These are phyloP conservation scores for Skeletonema menzelii DNA, from an alignment of 108 stramenopile genomes.

Conservation along the genomic window DNA sequence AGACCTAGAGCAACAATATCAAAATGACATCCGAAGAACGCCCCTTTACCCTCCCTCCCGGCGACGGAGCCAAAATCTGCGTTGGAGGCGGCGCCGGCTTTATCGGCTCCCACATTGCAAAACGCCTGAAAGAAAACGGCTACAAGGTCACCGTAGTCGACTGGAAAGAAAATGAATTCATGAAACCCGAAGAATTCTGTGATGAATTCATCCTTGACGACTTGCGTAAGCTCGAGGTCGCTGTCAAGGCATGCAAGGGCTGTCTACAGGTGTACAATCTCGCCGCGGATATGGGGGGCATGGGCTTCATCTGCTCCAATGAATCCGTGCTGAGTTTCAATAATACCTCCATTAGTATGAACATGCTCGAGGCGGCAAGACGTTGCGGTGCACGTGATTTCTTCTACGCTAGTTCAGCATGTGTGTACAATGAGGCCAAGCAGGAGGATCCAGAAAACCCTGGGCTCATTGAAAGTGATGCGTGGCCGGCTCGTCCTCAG, in stretches of 20 bases:
- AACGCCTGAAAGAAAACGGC: slow-evolving; percentile 91
- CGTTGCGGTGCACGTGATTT: slow-evolving; percentile 85
- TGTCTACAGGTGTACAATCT: slow-evolving; percentile 98
- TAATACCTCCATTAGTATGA: slow-evolving; percentile 99
- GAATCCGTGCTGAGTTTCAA: slow-evolving; percentile 96
- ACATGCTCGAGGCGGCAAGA: slow-evolving; percentile 98
- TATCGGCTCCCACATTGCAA: slow-evolving; percentile 97
- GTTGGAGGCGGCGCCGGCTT: slow-evolving; percentile 97
- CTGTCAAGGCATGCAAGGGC: slow-evolving; percentile 91
- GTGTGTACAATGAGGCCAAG: slow-evolving; percentile 99
- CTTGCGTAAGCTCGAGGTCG: slow-evolving; percentile 93
- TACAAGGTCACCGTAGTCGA: slow-evolving; percentile 93
- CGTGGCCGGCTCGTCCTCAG: slow-evolving; percentile 99
- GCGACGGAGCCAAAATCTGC: slow-evolving; percentile 85
- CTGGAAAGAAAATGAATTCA: slow-evolving; percentile 98
- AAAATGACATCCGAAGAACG: background rate
- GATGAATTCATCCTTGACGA: slow-evolving; percentile 95
- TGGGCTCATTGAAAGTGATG: slow-evolving; percentile 93
- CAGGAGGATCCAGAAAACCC: slow-evolving; percentile 97
- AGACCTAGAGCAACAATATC: background rate
- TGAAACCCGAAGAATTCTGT: slow-evolving; percentile 95
- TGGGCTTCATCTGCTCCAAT: slow-evolving; percentile 99
- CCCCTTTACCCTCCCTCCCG: slow-evolving; percentile 75
- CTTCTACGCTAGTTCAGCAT: slow-evolving; percentile 96
- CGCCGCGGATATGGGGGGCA: slow-evolving; percentile 99